Percentiles rank a stretch among this genome's conserved stretches.
phyloP scores from a whole-genome alignment of 2,329 filamentous ascomycete genomes.

The Botrytis squamosa region DNA sequence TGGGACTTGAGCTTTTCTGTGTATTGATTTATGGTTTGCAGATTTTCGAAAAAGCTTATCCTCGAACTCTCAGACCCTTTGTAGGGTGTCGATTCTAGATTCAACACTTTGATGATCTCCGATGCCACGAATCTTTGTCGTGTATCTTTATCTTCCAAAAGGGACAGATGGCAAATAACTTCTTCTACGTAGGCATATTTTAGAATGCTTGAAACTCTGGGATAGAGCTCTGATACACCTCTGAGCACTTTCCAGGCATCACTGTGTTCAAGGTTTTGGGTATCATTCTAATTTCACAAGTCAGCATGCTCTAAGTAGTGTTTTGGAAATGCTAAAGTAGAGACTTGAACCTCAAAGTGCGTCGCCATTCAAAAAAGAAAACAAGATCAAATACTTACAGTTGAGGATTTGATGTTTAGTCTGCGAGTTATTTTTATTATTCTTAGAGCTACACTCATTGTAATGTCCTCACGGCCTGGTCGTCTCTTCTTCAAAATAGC shows the following conservation, averaged over 20 bases:
- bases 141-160: neutral
- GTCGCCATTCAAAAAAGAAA: neutral
- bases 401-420: neutral
- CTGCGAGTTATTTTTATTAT: neutral
- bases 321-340: neutral
- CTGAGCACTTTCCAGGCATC: neutral
- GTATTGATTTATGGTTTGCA: neutral
- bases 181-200: conserved; percentile 6
- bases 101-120: neutral
- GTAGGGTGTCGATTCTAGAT: neutral
- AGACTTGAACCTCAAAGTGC: neutral
- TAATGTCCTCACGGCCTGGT: neutral
- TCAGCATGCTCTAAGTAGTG: neutral
- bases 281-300: neutral
- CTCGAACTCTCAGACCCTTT: neutral
- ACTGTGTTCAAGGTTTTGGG: neutral
- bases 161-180: neutral
- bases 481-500: neutral
- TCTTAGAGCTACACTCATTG: neutral
- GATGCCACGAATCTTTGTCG: neutral
- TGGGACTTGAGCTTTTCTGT: neutral
- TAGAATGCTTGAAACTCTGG: neutral
- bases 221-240: neutral
- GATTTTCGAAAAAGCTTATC: neutral
- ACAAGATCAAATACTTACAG: neutral